Evolutionary conservation across 352 stramenopile genomes (phyloP), one percentile per base, ranked within the genome.

Genomic region (Sclerospora graminicola): DNA sequence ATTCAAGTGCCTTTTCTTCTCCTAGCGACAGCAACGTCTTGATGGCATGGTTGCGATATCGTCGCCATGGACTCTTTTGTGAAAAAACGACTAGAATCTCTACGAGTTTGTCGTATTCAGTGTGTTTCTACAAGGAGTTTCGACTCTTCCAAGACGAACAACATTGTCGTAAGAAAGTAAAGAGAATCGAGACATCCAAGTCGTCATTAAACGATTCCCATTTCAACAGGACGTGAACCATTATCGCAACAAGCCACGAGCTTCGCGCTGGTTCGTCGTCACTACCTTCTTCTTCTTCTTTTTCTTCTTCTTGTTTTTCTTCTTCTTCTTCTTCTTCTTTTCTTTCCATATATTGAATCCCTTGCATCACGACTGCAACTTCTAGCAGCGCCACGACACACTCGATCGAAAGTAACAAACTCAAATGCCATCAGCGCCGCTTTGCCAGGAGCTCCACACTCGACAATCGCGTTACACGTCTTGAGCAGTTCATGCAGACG

Each of bases 401-500:
- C 2, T 85, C 72, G 19, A 82, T 60, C 13, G 72, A 78, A n/a
- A n/a, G n/a, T n/a, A n/a, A n/a, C n/a, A n/a, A n/a, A n/a, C n/a
- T n/a, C n/a, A n/a, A n/a, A n/a, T n/a, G n/a, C n/a, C 55, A 82
- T 78, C 26, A 88, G 47, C 19, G 70, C 66, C 15, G 51, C 35
- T 42, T 70, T 71, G 4, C 76, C 76, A 8, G 51, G 27, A 11
- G 37, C 28, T 0, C 72, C 74, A 18, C 70, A 83, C 9, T 60
- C 57, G 8, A 75, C 52, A 29, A 88, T 69, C 15, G 66, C 60
- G n/a, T 72, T 73, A 30, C 84, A 84, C 13, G 81, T 70, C 48
- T 77, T 57, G 14, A 88, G 40, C 42, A 75, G 57, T 14, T 82
- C 60, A 3, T 57, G 59, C 9, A 75, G 55, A n/a, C 63, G 63